A percentile compares a stretch with the other conserved stretches of the same genome.
phyloP scores from a whole-genome alignment of 257 asterid species.

The Salvia splendens region DNA sequence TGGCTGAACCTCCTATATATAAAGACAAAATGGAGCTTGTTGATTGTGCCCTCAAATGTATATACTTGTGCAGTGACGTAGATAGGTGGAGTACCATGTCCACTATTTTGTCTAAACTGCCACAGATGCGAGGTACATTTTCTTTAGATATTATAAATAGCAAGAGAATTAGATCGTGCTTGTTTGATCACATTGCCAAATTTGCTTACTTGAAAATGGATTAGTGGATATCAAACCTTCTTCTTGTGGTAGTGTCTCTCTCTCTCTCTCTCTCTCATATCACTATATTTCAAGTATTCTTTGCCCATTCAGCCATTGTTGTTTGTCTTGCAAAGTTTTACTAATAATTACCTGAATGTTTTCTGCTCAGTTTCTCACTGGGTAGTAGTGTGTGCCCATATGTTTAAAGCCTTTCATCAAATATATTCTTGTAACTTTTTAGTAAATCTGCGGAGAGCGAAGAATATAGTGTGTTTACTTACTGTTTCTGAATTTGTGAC shows the following conservation, averaged over 20 bases:
- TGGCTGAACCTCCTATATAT: conserved; percentile 52
- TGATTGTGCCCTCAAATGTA: conserved; percentile 82
- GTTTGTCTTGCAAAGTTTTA: neutral
- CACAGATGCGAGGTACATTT: conserved; percentile 62
- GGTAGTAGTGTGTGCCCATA: neutral
- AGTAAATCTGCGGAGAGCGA: neutral
- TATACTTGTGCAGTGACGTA: conserved; percentile 73
- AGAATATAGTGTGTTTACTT: neutral
- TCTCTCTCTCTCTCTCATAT: no score
- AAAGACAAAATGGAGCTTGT: conserved; percentile 65
- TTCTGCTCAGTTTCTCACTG: neutral
- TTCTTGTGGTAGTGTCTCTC: no score
- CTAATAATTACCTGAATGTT: neutral
- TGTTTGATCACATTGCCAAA: neutral
- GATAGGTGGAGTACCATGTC: conserved; percentile 89
- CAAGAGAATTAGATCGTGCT: conserved; percentile 10
- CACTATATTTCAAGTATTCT: no score
- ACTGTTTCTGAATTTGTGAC: neutral
- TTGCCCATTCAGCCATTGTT: neutral
- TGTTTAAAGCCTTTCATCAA: neutral
- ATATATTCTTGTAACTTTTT: neutral
- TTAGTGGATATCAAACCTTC: neutral
- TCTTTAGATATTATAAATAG: conserved; percentile 24
- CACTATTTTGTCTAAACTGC: conserved; percentile 74
- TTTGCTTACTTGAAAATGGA: neutral